Conservation (phyloP, 805 yeast genomes). For the Kodamaea restingae region DNA sequence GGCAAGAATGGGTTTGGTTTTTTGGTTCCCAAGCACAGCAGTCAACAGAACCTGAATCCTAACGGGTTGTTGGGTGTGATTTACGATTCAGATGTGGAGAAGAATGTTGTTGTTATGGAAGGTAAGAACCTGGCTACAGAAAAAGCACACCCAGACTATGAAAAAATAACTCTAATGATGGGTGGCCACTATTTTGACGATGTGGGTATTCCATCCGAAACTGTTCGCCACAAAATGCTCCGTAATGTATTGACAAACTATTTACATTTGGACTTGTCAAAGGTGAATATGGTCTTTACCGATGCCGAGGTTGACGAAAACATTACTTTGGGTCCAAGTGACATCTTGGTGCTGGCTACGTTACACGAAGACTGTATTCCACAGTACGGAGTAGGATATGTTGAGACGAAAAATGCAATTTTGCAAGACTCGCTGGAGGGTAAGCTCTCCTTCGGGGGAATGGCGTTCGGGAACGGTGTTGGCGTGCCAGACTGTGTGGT, state of each 20-base stretch:
- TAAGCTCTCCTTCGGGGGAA: constrained; percentile 65
- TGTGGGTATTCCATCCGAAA: constrained; percentile 28
- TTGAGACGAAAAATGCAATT: constrained; percentile 32
- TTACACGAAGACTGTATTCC: constrained; percentile 61
- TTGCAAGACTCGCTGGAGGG: constrained; percentile 32
- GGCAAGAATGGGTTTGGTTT: constrained; percentile 76
- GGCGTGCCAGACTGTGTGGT: constrained; percentile 87
- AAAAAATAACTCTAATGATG: constrained; percentile 83
- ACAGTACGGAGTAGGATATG: constrained; percentile 71
- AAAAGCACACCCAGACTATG: constrained; percentile 19
- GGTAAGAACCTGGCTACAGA: background rate
- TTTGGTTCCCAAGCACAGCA: constrained; percentile 55
- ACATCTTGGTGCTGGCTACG: constrained; percentile 29
- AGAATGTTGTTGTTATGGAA: constrained; percentile 26
- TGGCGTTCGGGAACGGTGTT: constrained; percentile 69
- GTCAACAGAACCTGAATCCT: constrained; percentile 35
- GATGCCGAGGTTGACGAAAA: constrained; percentile 5
- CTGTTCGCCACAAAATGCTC: constrained; percentile 23
- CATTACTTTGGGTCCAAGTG: constrained; percentile 19
- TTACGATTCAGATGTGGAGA: constrained; percentile 82
- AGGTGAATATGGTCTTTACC: constrained; percentile 5
- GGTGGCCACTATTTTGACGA: constrained; percentile 65
- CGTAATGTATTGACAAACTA: constrained; percentile 22
- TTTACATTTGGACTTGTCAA: constrained; percentile 20
- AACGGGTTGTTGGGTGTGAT: constrained; percentile 77